Base-by-base conservation (phyloP, 306 rosid species). In the Corylus heterophylla region DNA sequence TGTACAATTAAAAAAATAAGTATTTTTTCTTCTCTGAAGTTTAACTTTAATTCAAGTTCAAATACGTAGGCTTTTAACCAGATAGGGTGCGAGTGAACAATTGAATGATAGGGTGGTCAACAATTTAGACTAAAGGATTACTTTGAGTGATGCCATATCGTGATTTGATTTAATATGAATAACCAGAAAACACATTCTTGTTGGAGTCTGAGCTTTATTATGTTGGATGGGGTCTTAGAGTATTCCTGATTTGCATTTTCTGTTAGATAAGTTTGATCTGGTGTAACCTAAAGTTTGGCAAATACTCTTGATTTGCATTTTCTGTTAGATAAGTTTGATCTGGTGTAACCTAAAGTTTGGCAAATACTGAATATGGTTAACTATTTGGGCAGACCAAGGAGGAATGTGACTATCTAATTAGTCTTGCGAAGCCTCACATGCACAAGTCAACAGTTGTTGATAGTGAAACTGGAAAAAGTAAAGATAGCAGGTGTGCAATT, bases 391-490 rank as follows among this genome's bases (percentile, higher is more conserved):
- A 96, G 99, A 91, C 88, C 54, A 83, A 90, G 81, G 92, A 90
- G 82, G 99, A 96, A 77, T 96, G 99, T 8, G 92, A 96, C 5
- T 79, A 96, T 85, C 90, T 96, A 72, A 88, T 96, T 68, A 81
- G 76, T 61, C 90, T 90, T 74, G 97, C 99, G 22, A 90, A 87
- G 83, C 99, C 99, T 47, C 13, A 35, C 45, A 96, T 96, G 99
- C 89, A 87, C 0, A 93, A 93, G 84, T 96, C 99, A 70, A 82
- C 96, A 0, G 99, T 96, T 74, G 99, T 96, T 4, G 99, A 96
- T 56, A 87, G 92, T 56, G 93, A 86, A 80, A 96, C 99, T 45
- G 99, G 98, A 82, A 86, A 96, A 93, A 93, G 98, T 84, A 91
- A 59, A 85, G 99, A 96, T 81, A 93, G 99, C 97, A 91, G 99